These are phyloP conservation scores for Syzygium aqueum DNA, from an alignment of 345 rosid species.

Conservation along the genomic window DNA sequence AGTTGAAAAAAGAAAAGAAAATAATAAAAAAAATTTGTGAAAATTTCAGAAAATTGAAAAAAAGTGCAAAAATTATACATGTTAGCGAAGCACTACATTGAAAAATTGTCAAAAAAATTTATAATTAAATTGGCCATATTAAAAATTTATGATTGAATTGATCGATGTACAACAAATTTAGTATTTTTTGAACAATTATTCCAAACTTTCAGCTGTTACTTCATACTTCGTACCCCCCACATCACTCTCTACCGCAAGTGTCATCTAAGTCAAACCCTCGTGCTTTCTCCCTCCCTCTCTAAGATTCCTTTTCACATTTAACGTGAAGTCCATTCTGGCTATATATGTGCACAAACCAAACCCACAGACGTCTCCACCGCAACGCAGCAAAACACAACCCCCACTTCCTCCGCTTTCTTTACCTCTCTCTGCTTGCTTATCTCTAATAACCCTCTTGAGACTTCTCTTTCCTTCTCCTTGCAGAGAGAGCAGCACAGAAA, in stretches of 20 bases:
- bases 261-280: background rate
- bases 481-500: background rate
- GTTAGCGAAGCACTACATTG: too few species aligned
- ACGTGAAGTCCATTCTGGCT: background rate
- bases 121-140: too few species aligned
- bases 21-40: too few species aligned
- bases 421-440: background rate
- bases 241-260: background rate
- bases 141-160: background rate
- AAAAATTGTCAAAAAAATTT: too few species aligned
- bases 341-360: background rate
- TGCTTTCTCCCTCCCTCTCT: background rate
- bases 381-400: background rate
- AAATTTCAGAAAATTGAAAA: too few species aligned
- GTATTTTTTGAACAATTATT: background rate
- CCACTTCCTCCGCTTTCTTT: background rate
- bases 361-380: background rate
- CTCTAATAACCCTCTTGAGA: background rate
- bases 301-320: background rate
- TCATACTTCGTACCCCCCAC: background rate
- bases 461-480: background rate
- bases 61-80: background rate
- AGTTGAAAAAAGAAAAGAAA: background rate
- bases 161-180: background rate
- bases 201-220: background rate